phyloP scores from a whole-genome alignment of 2,329 filamentous ascomycete genomes.

The Pestalotiopsis sp. region DNA sequence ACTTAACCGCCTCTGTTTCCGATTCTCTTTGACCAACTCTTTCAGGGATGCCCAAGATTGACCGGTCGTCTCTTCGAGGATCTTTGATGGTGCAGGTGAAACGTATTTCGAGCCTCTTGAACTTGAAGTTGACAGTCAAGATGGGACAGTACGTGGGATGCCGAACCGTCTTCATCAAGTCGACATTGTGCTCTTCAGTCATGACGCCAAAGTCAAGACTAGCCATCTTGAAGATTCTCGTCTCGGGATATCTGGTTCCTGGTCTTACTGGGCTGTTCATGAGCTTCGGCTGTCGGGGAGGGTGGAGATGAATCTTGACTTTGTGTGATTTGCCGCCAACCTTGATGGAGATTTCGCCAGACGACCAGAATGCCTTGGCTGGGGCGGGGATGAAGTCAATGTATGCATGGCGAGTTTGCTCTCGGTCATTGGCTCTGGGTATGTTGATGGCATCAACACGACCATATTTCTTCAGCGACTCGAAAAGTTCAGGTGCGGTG shows the following conservation, averaged over 20 bases:
- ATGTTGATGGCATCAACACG: constrained; percentile 60
- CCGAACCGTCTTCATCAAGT: constrained; percentile 55
- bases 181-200: constrained; percentile 56
- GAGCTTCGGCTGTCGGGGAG: background rate
- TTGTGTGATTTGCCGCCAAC: background rate
- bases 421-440: constrained; percentile 44
- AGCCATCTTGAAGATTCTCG: constrained; percentile 44
- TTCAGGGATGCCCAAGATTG: constrained; percentile 14
- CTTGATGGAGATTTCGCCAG: constrained; percentile 29
- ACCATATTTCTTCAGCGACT: constrained; percentile 55
- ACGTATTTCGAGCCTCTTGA: constrained; percentile 41
- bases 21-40: constrained; percentile 17
- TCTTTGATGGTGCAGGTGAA: constrained; percentile 37
- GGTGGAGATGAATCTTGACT: background rate
- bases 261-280: constrained; percentile 34
- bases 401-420: constrained; percentile 42
- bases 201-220: constrained; percentile 66
- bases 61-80: constrained; percentile 22
- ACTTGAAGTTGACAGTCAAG: constrained; percentile 42
- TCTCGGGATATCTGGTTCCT: constrained; percentile 32
- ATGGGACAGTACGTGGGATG: constrained; percentile 26
- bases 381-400: constrained; percentile 65
- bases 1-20: constrained; percentile 26
- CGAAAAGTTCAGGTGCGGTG: constrained; percentile 50
- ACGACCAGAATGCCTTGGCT: constrained; percentile 51